These are phyloP conservation scores for Gaultheria prostrata DNA, from an alignment of 148 eudicot species.

Conservation along the genomic window DNA sequence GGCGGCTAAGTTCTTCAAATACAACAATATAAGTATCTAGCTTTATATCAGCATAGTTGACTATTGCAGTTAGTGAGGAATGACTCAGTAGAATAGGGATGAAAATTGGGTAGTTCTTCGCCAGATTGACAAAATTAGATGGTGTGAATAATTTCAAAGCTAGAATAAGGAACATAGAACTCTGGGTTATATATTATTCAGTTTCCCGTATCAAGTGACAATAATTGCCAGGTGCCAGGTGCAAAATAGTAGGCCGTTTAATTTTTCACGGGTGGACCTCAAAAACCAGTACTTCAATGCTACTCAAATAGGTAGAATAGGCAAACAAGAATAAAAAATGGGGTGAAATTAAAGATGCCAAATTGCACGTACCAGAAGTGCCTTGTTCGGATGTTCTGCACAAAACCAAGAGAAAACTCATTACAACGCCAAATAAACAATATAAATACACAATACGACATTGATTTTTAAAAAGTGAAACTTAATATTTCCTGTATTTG, in stretches of 20 bases:
- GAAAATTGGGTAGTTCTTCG: not conserved
- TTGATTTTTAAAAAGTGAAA: not conserved
- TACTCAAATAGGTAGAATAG: slow-evolving; percentile 3
- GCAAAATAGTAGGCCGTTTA: not conserved
- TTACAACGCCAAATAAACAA: slow-evolving; percentile 13
- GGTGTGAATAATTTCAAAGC: not conserved
- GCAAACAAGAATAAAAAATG: slow-evolving; percentile 6
- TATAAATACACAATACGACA: not conserved
- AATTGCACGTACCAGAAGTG: slow-evolving; percentile 58
- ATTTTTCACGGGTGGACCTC: not conserved
- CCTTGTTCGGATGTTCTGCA: slow-evolving; percentile 92
- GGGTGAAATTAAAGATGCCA: slow-evolving; percentile 7
- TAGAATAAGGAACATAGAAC: not conserved
- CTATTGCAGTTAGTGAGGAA: not conserved
- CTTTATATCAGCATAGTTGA: not conserved
- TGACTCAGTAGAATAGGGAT: not conserved
- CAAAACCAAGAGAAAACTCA: slow-evolving; percentile 20
- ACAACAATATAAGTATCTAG: not conserved
- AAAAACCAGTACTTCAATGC: not conserved
- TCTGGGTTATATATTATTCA: slow-evolving; percentile 10
- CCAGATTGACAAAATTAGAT: not conserved
- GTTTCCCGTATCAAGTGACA: slow-evolving; percentile 4
- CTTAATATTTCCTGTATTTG: not conserved
- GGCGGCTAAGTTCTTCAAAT: not conserved
- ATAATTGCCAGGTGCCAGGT: slow-evolving; percentile 6